These are phyloP conservation scores for Spergularia bocconei DNA, from an alignment of 148 eudicot genomes.

Conservation along the genomic window DNA sequence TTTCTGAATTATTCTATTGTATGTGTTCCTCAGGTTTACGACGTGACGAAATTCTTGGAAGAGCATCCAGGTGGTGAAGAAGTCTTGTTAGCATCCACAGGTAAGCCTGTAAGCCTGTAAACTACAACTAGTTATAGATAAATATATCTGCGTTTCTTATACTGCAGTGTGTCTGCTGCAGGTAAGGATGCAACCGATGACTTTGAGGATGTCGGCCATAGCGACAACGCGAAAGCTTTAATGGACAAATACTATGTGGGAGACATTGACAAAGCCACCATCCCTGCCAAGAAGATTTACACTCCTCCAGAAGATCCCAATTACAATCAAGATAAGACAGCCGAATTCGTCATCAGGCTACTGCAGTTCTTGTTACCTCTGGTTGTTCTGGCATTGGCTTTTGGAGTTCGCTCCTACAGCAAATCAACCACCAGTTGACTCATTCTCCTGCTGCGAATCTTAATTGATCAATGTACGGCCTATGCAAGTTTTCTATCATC, in stretches of 20 bases:
- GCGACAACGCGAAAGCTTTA: slow-evolving; percentile 49
- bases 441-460: not conserved
- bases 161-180: not conserved
- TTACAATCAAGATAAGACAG: slow-evolving; percentile 18
- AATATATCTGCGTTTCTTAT: not conserved
- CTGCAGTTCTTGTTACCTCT: slow-evolving; percentile 28
- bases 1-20: not conserved
- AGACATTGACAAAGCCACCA: slow-evolving; percentile 38
- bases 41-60: slow-evolving; percentile 47
- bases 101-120: slow-evolving; percentile 15
- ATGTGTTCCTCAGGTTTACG: slow-evolving; percentile 32
- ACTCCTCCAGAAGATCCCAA: slow-evolving; percentile 17
- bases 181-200: slow-evolving; percentile 59
- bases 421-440: not conserved
- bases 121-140: too few relatives aligned
- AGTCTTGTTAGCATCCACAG: slow-evolving; percentile 41
- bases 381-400: slow-evolving; percentile 27
- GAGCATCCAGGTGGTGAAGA: slow-evolving; percentile 65
- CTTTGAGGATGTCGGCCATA: slow-evolving; percentile 63
- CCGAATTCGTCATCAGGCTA: slow-evolving; percentile 23
- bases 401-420: slow-evolving; percentile 23
- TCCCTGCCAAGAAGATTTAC: slow-evolving; percentile 11
- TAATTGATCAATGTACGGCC: too few relatives aligned
- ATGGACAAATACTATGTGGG: slow-evolving; percentile 49
- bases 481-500: too few relatives aligned